Base-by-base conservation (phyloP, 148 eudicot genomes). In the Bassia scoparia region DNA sequence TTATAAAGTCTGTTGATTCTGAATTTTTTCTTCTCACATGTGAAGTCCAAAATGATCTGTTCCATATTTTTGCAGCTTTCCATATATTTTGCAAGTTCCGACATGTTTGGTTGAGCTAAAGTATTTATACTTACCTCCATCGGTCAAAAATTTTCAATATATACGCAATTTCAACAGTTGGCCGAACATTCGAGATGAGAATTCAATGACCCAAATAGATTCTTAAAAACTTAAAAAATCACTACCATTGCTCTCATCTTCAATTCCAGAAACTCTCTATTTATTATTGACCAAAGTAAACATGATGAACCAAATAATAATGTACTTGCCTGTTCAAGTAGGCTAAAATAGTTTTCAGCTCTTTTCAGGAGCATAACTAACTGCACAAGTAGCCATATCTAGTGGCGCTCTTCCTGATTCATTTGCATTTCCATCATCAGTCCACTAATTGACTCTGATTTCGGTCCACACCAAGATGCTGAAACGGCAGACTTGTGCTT, bases 351-450 rank as follows among this genome's bases (percentile, higher is more conserved):
- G 80, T 89, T 94, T 56, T 89, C 89, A 78, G 97, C 97, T 81
- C 91, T 94, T 61, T 94, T 93, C 72, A 96, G 91, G 72, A 81
- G 79, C 68, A 89, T 93, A 48, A 84, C 83, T 69, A 94, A 93
- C 79, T 96, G 81, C 35, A 89, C 78, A 54, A n/a, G 89, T 86
- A 76, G 97, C 98, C 79, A 91, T 84, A 84, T 94, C 98, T 80
- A 94, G 74, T 30, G 89, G 82, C 62, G 88, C 89, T 82, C 82
- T 93, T 80, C 90, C 95, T 60, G 81, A 80, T 48, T 73, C 74
- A 60, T 88, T 89, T 30, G 80, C 91, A 78, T 26, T 86, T 76
- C 85, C 88, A 79, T 88, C 87, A 79, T 75, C 79, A 48, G 56
- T n/a, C 67, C 61, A 72, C 68, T 35, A 77, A 64, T 70, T 83